Evolutionary conservation across 139 green algal genomes (phyloP).

Genomic region (Astrephomene gubernaculifera): DNA sequence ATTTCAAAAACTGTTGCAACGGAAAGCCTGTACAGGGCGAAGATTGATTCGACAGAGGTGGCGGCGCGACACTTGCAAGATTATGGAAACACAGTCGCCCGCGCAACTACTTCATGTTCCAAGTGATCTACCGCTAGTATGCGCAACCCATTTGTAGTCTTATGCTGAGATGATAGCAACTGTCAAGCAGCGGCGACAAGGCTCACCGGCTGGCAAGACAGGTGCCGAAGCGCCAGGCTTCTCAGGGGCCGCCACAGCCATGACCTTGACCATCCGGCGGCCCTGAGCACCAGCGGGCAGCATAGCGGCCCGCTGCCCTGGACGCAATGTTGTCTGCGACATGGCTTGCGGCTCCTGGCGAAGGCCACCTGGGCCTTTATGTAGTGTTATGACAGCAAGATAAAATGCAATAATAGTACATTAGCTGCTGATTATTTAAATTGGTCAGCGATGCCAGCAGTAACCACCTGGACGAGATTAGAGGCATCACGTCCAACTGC

Average conservation of each 20-base stretch:
- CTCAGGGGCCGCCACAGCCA: constrained; percentile 13
- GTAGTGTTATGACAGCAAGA: too few species aligned
- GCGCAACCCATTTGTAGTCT: neutral
- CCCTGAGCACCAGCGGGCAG: neutral
- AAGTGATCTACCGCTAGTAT: neutral
- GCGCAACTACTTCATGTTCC: neutral
- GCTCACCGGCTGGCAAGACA: constrained; percentile 31
- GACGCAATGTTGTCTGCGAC: neutral
- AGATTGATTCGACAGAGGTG: too few species aligned
- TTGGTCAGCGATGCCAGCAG: too few species aligned
- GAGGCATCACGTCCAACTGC: too few species aligned
- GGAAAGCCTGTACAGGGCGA: too few species aligned
- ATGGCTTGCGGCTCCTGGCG: neutral
- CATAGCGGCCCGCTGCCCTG: constrained; percentile 7
- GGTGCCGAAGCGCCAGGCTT: constrained; percentile 2
- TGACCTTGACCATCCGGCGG: neutral
- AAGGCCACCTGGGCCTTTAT: too few species aligned
- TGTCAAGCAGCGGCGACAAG: neutral
- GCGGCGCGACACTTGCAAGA: too few species aligned
- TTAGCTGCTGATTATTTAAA: too few species aligned
- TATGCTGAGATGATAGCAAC: neutral
- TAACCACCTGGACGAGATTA: too few species aligned
- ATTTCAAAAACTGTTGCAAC: too few species aligned
- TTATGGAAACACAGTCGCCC: neutral
- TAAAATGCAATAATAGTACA: too few species aligned